Evolutionary conservation across 139 green algal species (phyloP), one percentile per base, ranked within the genome.

Genomic region (Chlorella sp.): DNA sequence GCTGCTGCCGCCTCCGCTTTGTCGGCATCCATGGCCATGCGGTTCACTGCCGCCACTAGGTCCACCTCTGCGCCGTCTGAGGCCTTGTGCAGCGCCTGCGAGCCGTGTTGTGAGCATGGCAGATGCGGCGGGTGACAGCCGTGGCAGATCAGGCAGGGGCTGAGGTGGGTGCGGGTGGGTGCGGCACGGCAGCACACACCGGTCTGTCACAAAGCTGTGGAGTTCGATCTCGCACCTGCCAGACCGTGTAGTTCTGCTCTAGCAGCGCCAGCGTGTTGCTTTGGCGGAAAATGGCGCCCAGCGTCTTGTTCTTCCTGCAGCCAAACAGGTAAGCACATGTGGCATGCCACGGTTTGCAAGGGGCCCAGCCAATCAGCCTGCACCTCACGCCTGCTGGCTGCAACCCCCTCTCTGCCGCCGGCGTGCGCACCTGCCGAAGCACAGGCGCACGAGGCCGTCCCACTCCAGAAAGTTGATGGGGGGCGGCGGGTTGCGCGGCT

Each of bases 391-490:
- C n/a, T n/a, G n/a, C 14, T 60, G 51, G 51, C 14, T 60, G 51
- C 24, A 11, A 20, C 51, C 11, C 68, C 16, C 68, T 32, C 38
- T 11, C 13, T 44, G 34, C 36, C n/a, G 36, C 38, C 3, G 28
- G 20, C 67, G n/a, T 19, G 8, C 81, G 19, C 81, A 81, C 81
- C 81, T 73, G 46, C 88, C 91, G 89, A 99, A 99, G 81, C 92
- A 96, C 11, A 99, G 85, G 30, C 97, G 93, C 75, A 98, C 89
- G 26, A 99, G 90, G 20, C 97, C 97, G 87, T 99, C 97, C 97
- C 96, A 99, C 90, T 99, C 97, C 56, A 95, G 54, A 77, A 99
- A 97, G 90, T 99, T 98, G 48, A 99, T 92, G 41, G 95, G 94
- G 1, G 96, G 95, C 11, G 95, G 95, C 54, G 97, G 97, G 86